Percentiles rank a stretch among this genome's conserved stretches.
Evolutionary conservation across 2,329 filamentous ascomycete species (phyloP).

Genomic region (Stachybotrys chartarum): DNA sequence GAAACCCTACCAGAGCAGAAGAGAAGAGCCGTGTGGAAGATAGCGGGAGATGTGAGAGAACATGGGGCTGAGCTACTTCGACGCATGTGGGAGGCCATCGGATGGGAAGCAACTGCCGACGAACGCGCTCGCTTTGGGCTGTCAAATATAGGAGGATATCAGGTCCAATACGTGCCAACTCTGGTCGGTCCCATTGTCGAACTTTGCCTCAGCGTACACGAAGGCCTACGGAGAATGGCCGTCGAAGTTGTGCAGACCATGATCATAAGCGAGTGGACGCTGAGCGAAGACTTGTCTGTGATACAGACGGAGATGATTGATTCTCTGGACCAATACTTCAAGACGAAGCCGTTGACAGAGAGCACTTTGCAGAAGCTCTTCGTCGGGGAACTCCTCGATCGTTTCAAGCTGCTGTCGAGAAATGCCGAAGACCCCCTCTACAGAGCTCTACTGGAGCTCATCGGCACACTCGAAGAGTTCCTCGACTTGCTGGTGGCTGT

Average conservation of each 20-base stretch:
- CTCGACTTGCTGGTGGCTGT: conserved; percentile 86
- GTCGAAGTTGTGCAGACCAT: conserved; percentile 94
- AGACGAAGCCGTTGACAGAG: conserved; percentile 79
- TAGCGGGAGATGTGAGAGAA: conserved; percentile 91
- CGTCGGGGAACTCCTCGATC: conserved; percentile 72
- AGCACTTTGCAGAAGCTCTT: conserved; percentile 90
- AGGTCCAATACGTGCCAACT: conserved; percentile 94
- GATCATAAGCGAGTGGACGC: conserved; percentile 96
- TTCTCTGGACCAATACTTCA: conserved; percentile 83
- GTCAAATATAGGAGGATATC: conserved; percentile 85
- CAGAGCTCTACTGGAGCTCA: conserved; percentile 67
- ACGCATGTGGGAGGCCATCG: conserved; percentile 88
- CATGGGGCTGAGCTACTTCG: conserved; percentile 80
- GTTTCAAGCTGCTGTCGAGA: conserved; percentile 66
- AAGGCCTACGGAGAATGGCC: conserved; percentile 80
- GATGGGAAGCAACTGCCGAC: conserved; percentile 84
- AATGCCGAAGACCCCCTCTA: conserved; percentile 67
- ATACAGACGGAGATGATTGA: conserved; percentile 97
- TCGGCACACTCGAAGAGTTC: conserved; percentile 81
- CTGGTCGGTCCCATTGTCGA: conserved; percentile 88
- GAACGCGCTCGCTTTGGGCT: conserved; percentile 73
- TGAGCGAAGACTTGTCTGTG: conserved; percentile 84
- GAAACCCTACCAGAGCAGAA: conserved; percentile 98
- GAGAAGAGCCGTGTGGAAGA: conserved; percentile 94
- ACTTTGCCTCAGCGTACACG: conserved; percentile 90